These are phyloP conservation scores for Herpetomonas samuelpessoai DNA, from an alignment of 208 protist species.

Conservation along the genomic window DNA sequence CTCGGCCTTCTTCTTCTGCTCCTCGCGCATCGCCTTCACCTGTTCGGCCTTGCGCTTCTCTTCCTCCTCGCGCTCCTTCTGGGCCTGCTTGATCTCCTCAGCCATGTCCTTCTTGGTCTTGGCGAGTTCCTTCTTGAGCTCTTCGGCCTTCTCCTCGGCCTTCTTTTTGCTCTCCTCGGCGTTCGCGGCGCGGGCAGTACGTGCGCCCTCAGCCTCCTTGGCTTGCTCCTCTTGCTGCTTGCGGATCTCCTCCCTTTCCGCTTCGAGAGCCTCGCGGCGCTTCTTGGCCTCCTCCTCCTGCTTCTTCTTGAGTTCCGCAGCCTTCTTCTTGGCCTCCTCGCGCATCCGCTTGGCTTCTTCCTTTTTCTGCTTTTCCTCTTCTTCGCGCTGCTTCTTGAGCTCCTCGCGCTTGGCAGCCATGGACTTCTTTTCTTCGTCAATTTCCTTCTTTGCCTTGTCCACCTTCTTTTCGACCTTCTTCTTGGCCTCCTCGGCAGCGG, in stretches of 20 bases:
- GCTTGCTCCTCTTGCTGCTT: conserved; percentile 4
- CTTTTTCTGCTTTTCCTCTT: conserved; percentile 27
- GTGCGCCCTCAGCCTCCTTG: conserved; percentile 26
- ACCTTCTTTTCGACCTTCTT: conserved; percentile 17
- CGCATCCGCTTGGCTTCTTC: conserved; percentile 31
- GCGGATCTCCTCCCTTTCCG: background rate
- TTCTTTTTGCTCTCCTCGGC: conserved; percentile 38
- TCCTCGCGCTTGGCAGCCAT: conserved; percentile 28
- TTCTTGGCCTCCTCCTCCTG: conserved; percentile 12
- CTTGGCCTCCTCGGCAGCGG: conserved; percentile 33
- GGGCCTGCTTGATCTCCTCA: conserved; percentile 1
- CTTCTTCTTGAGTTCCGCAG: conserved; percentile 36
- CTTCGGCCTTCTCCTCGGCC: conserved; percentile 11
- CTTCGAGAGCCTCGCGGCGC: background rate
- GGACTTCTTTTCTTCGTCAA: conserved; percentile 33
- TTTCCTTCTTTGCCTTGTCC: conserved; percentile 23
- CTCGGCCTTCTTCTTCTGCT: conserved; percentile 20
- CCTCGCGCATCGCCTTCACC: conserved; percentile 14
- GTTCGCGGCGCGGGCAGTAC: conserved; percentile 19
- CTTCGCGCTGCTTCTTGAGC: conserved; percentile 23
- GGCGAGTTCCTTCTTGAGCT: conserved; percentile 3
- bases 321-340: conserved; percentile 23
- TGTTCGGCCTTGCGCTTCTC: background rate
- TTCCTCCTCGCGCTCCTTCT: conserved; percentile 6
- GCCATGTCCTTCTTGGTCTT: conserved; percentile 1